Evolutionary conservation across 176 grass and related monocot species (phyloP).

Genomic region (Triticum urartu): DNA sequence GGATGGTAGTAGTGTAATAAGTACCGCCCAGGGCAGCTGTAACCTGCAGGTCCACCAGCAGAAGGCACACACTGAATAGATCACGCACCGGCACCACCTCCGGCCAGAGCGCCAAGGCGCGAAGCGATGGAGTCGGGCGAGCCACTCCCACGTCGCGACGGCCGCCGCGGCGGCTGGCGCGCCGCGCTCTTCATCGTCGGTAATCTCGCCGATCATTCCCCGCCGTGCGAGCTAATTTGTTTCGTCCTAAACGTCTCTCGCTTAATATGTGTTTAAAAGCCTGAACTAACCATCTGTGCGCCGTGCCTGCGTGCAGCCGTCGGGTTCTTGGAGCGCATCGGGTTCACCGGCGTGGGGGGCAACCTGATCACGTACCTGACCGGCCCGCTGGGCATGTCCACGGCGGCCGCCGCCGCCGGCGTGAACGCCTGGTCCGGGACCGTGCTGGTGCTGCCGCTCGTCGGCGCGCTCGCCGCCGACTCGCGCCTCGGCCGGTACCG

Average conservation of each 20-base stretch:
- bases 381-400: conserved; percentile 50
- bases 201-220: neutral
- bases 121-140: conserved; percentile 1
- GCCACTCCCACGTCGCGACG: neutral
- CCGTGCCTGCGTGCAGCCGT: conserved; percentile 11
- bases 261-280: neutral
- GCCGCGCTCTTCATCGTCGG: conserved; percentile 1
- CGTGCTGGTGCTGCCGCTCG: conserved; percentile 49
- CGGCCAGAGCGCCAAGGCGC: neutral
- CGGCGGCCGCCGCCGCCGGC: conserved; percentile 37
- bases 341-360: conserved; percentile 46
- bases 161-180: conserved; percentile 13
- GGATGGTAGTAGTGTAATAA: neutral
- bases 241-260: neutral
- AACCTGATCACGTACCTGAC: conserved; percentile 77
- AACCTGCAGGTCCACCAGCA: neutral
- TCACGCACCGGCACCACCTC: neutral
- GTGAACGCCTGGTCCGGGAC: conserved; percentile 48
- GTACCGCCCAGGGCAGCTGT: neutral
- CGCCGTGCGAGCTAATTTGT: neutral
- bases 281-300: neutral
- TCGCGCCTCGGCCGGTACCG: conserved; percentile 48
- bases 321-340: conserved; percentile 48
- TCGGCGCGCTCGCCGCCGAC: conserved; percentile 63
- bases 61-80: neutral